A percentile compares a stretch with the other conserved stretches of the same genome.
Conservation (phyloP, 164 flowering plant genomes). For the Umbellularia californica region DNA sequence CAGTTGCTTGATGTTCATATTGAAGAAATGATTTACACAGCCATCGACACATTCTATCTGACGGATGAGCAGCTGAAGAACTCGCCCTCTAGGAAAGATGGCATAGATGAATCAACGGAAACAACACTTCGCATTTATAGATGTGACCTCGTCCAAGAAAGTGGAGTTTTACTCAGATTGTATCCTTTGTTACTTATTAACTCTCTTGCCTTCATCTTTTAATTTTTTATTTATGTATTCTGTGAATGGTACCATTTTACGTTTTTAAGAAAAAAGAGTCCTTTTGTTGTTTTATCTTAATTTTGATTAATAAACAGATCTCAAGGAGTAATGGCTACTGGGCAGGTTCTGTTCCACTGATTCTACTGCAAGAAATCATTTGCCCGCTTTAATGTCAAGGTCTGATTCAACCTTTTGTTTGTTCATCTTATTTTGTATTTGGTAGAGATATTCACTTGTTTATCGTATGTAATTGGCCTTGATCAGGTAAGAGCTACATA, state of each 20-base stretch:
- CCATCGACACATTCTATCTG: conserved; percentile 83
- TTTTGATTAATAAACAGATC: conserved; percentile 48
- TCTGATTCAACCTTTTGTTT: conserved; percentile 12
- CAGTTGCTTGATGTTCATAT: background rate
- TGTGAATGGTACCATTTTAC: too few species aligned
- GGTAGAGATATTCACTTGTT: background rate
- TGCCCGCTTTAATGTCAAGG: conserved; percentile 93
- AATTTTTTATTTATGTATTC: background rate
- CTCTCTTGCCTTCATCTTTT: background rate
- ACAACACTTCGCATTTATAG: conserved; percentile 82
- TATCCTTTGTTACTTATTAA: conserved; percentile 25
- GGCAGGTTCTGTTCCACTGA: conserved; percentile 90
- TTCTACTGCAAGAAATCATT: conserved; percentile 97
- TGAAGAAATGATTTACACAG: conserved; percentile 70
- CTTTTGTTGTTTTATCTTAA: background rate
- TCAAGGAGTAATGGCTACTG: conserved; percentile 98
- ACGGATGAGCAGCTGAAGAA: conserved; percentile 67
- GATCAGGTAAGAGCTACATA: background rate
- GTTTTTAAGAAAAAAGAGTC: background rate
- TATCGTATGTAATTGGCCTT: background rate
- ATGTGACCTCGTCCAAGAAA: conserved; percentile 89
- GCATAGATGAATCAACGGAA: conserved; percentile 71
- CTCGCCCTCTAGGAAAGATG: conserved; percentile 90
- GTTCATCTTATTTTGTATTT: too few species aligned
- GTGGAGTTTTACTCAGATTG: conserved; percentile 82